phyloP scores from a whole-genome alignment of 768 basidiomycete species.

The Agrocybe pediades region DNA sequence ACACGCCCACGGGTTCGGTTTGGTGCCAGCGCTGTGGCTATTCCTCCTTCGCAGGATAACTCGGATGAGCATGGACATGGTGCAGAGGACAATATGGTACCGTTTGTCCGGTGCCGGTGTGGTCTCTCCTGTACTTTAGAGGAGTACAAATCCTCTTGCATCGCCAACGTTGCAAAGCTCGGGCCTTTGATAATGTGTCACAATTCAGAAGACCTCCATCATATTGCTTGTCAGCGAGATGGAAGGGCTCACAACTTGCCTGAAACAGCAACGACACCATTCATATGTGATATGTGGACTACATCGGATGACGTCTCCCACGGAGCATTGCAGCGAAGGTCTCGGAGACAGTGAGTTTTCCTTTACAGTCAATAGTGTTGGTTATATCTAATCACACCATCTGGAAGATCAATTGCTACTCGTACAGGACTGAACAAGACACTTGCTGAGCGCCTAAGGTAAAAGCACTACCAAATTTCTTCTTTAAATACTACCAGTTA shows the following conservation, averaged over 20 bases:
- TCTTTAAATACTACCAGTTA: neutral
- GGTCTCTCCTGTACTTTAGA: slow-evolving; percentile 11
- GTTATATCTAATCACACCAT: too few species aligned
- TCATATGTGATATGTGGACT: slow-evolving; percentile 19
- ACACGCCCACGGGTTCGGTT: too few species aligned
- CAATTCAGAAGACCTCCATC: slow-evolving; percentile 22
- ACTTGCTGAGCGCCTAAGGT: neutral
- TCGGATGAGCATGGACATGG: too few species aligned
- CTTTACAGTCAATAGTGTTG: too few species aligned
- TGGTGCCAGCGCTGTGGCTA: too few species aligned
- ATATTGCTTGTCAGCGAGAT: slow-evolving; percentile 26
- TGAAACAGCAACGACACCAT: slow-evolving; percentile 10
- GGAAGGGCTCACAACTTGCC: slow-evolving; percentile 21
- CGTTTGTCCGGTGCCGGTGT: too few species aligned
- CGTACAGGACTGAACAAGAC: neutral
- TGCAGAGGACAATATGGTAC: too few species aligned
- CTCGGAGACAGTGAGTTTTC: too few species aligned
- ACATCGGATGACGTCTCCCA: neutral
- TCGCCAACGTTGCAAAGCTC: too few species aligned
- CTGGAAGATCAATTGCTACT: too few species aligned
- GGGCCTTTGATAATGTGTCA: slow-evolving; percentile 13
- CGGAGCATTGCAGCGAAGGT: neutral
- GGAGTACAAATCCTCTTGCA: slow-evolving; percentile 7
- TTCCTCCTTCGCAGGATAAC: too few species aligned
- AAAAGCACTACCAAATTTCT: neutral